Evolutionary conservation across 805 yeast species (phyloP).

Genomic region (Kodamaea laetipori): DNA sequence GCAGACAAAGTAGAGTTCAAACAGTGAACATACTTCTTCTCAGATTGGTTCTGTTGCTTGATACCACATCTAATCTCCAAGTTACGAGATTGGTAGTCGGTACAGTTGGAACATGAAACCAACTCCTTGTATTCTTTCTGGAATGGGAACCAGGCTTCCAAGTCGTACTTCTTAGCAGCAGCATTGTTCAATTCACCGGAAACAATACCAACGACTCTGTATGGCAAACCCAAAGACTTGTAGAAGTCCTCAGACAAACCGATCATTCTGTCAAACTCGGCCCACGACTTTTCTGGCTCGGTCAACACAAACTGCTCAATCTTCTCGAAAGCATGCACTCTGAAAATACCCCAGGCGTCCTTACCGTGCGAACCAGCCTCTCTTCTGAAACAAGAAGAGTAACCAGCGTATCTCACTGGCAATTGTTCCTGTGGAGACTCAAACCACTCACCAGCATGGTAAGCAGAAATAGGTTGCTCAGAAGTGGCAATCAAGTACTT

Average conservation of each 20-base stretch:
- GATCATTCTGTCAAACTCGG: constrained; percentile 95
- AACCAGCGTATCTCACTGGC: constrained; percentile 96
- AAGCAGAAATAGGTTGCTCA: constrained; percentile 98
- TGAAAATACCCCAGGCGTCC: constrained; percentile 99
- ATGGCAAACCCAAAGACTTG: constrained; percentile 87
- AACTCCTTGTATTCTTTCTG: constrained; percentile 98
- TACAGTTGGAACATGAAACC: constrained; percentile 98
- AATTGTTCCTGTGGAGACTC: constrained; percentile 96
- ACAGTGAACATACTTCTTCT: constrained; percentile 98
- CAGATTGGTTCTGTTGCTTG: constrained; percentile 90
- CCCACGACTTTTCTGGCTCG: constrained; percentile 98
- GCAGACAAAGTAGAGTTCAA: constrained; percentile 96
- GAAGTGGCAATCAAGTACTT: constrained; percentile 97
- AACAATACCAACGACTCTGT: constrained; percentile 96
- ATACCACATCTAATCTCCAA: constrained; percentile 98
- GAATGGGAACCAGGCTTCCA: constrained; percentile 99
- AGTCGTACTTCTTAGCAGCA: constrained; percentile 97
- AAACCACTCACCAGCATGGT: constrained; percentile 97
- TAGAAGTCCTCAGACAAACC: constrained; percentile 88
- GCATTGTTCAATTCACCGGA: constrained; percentile 98
- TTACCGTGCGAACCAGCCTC: constrained; percentile 99
- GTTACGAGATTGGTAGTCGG: constrained; percentile 98
- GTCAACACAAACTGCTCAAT: constrained; percentile 95
- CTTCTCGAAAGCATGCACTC: constrained; percentile 98
- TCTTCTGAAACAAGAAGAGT: constrained; percentile 97